Conservation (phyloP, 192 early-diverging fungal species). For the Coemansia sp. region DNA sequence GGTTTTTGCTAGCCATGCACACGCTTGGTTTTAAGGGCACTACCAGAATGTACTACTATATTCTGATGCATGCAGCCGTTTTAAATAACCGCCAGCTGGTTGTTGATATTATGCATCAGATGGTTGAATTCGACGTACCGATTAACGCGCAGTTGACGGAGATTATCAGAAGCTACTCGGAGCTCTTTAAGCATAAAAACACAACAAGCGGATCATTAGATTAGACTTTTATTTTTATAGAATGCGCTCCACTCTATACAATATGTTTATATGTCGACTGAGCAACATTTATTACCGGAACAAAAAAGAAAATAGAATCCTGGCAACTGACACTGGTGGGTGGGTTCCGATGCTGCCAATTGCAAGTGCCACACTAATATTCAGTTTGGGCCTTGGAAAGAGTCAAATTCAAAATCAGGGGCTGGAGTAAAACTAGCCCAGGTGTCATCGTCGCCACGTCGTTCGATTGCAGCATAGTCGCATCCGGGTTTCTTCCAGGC, state of each 20-base stretch:
- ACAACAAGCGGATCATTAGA: background rate
- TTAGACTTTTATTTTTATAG: background rate
- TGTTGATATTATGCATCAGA: conserved; percentile 26
- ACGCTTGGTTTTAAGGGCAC: background rate
- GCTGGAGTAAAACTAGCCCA: conserved; percentile 48
- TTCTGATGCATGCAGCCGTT: conserved; percentile 14
- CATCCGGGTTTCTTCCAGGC: conserved; percentile 31
- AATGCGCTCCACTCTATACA: background rate
- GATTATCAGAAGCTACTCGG: conserved; percentile 17
- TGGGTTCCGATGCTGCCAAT: no score
- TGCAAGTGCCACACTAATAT: background rate
- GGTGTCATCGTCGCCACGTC: conserved; percentile 9
- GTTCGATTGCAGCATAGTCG: conserved; percentile 9
- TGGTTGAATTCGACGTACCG: conserved; percentile 4
- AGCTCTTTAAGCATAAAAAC: background rate
- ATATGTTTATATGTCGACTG: background rate
- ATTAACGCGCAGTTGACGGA: conserved; percentile 14
- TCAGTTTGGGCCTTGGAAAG: background rate
- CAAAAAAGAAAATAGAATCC: no score
- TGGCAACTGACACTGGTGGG: no score
- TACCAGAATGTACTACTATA: conserved; percentile 15
- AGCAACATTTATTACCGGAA: no score
- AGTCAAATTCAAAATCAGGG: conserved; percentile 32
- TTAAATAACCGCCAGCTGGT: conserved; percentile 11
- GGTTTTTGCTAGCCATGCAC: conserved; percentile 34